Evolutionary conservation across 202 grass and related monocot species (phyloP), one percentile per base, ranked within the genome.

Genomic region (Schoenoplectus tabernaemontani): DNA sequence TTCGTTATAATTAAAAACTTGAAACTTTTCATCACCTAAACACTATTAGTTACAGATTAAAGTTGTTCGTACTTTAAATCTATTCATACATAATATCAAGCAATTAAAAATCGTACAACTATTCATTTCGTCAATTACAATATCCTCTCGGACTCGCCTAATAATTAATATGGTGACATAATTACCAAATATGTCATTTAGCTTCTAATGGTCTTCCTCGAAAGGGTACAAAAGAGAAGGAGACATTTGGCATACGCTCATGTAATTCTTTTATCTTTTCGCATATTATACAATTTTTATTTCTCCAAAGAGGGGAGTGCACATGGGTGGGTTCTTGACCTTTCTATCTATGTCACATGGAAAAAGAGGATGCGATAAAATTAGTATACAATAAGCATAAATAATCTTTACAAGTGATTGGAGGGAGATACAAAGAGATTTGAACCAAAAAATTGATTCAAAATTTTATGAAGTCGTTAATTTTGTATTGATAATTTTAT

Each of bases 341-440:
- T 65, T 65, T 39, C 36, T 34, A 63, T 63, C 32, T 39, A 65
- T 65, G 30, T 65, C 62, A 65, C 62, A 65, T 65, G 62, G 62
- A 65, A 4, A 65, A 65, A 65, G 62, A 65, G 32, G 36, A 37
- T 38, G 34, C 2, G 60, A 65, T 65, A 38, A 65, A 37, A 37
- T 4, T 37, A 37, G 36, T 37, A 37, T 37, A 37, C 36, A 37
- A 37, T 37, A 37, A 37, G 4, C 36, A 3, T 37, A 37, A 37
- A 37, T 4, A 1, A 37, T 37, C 36, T 37, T 65, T 37, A 37
- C 36, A 37, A 37, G 36, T 37, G 36, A 37, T 37, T 37, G 36
- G 2, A 4, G 36, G 36, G n/a, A n/a, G n/a, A n/a, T n/a, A n/a
- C n/a, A n/a, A n/a, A n/a, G n/a, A n/a, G n/a, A n/a, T n/a, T n/a